A percentile compares a stretch with the other conserved stretches of the same genome.
phyloP scores from a whole-genome alignment of 441 rosid genomes.

The Populus hybrid region DNA sequence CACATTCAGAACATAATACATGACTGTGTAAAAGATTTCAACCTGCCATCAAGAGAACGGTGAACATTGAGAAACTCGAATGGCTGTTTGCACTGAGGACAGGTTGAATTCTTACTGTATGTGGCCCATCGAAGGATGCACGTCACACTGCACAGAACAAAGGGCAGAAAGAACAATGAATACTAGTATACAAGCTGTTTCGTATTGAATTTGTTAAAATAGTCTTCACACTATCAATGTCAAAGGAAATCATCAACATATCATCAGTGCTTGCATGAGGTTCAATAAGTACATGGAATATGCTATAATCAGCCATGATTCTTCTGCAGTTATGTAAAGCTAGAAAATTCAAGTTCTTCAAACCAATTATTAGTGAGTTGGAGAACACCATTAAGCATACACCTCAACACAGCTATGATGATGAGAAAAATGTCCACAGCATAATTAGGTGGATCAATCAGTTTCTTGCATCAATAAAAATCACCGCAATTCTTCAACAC shows the following conservation, averaged over 20 bases:
- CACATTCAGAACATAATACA: not conserved
- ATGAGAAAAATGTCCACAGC: not conserved
- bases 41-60: constrained; percentile 89
- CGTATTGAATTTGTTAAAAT: not conserved
- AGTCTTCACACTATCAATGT: not conserved
- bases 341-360: not conserved
- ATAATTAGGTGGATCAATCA: not conserved
- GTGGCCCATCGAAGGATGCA: constrained; percentile 97
- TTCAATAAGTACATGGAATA: not conserved
- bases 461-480: not conserved
- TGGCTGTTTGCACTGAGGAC: constrained; percentile 96
- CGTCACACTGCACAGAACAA: constrained; percentile 55
- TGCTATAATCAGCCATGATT: not conserved
- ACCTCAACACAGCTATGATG: not conserved
- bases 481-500: not conserved
- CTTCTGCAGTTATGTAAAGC: not conserved
- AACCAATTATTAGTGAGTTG: not conserved
- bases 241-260: not conserved
- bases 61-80: constrained; percentile 80
- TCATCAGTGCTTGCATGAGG: not conserved
- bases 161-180: constrained; percentile 17
- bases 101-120: constrained; percentile 54
- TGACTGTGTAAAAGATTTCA: not conserved
- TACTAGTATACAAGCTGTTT: not conserved
- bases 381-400: not conserved